Evolutionary conservation across 2,329 filamentous ascomycete genomes (phyloP).

Genomic region (Magnaporthiopsis rhizophila): DNA sequence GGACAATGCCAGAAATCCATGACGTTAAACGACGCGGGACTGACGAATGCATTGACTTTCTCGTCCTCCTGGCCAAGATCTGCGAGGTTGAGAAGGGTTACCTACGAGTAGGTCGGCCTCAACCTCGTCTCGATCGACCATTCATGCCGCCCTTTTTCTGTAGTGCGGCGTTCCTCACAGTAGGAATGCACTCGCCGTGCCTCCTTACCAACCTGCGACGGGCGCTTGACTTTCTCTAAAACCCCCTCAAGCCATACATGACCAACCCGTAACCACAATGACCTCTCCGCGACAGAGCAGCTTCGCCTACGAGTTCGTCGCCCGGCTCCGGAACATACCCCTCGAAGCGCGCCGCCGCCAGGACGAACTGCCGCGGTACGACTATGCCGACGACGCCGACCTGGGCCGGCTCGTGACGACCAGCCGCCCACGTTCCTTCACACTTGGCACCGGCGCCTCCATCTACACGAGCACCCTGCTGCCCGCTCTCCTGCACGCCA

Average conservation of each 20-base stretch:
- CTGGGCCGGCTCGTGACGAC: conserved; percentile 33
- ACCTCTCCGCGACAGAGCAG: conserved; percentile 7
- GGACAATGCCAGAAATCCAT: not conserved
- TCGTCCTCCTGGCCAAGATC: not conserved
- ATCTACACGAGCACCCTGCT: conserved; percentile 48
- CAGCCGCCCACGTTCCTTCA: conserved; percentile 39
- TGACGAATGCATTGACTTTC: not conserved
- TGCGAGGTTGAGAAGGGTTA: not conserved
- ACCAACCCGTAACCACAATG: not conserved
- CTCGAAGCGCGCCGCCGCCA: conserved; percentile 1
- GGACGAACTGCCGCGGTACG: conserved; percentile 40
- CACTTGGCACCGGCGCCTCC: conserved; percentile 49
- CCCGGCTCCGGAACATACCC: conserved; percentile 12
- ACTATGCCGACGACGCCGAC: conserved; percentile 28
- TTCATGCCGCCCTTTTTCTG: not conserved
- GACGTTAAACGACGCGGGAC: not conserved
- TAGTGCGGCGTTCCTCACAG: not conserved
- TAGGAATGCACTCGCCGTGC: not conserved
- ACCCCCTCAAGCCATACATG: not conserved
- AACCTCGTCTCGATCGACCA: not conserved
- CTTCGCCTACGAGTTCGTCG: conserved; percentile 17
- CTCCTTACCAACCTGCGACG: not conserved
- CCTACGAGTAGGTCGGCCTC: not conserved
- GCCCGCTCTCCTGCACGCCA: conserved; percentile 41
- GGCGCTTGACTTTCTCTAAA: not conserved